Evolutionary conservation across 2,329 filamentous ascomycete genomes (phyloP), one percentile per base, ranked within the genome.

Genomic region (Scolecobasidium constrictum): DNA sequence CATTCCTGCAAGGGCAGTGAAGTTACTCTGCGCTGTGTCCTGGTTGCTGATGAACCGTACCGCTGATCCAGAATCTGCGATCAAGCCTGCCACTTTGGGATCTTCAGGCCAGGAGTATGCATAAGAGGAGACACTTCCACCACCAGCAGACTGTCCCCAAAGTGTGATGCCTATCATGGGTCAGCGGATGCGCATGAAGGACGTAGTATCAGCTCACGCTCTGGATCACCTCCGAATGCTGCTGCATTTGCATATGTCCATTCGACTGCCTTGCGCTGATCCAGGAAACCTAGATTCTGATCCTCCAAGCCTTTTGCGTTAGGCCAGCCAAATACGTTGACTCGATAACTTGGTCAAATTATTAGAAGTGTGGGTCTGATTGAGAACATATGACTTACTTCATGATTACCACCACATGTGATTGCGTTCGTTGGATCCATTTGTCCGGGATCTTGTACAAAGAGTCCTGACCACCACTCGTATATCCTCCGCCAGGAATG

Each of bases 141-240:
- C 21, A 2, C 73, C 63, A 1, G 74, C 74, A 4, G 70, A 74
- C 49, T 77, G 77, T 2, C 73, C 73, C 40, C 57, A 63, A 4
- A 67, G 52, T 1, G 57, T 65, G 40, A 68, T 59, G 3, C 56
- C 49, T 18, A n/a, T n/a, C n/a, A n/a, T n/a, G n/a, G n/a, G n/a
- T n/a, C n/a, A n/a, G n/a, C n/a, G n/a, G n/a, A n/a, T n/a, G n/a
- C n/a, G n/a, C n/a, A n/a, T n/a, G n/a, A n/a, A n/a, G n/a, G n/a
- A n/a, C n/a, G n/a, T n/a, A n/a, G n/a, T n/a, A n/a, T n/a, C n/a
- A n/a, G n/a, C n/a, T n/a, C n/a, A n/a, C n/a, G n/a, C n/a, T 47
- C 43, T 18, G 60, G 53, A 46, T 67, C 62, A 12, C 64, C 65
- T 4, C 64, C 64, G 53, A 66, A 57, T 55, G 52, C 54, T 4